These are phyloP conservation scores for Coniochaeta hoffmannii DNA, from an alignment of 2,329 filamentous ascomycete species.

Conservation along the genomic window DNA sequence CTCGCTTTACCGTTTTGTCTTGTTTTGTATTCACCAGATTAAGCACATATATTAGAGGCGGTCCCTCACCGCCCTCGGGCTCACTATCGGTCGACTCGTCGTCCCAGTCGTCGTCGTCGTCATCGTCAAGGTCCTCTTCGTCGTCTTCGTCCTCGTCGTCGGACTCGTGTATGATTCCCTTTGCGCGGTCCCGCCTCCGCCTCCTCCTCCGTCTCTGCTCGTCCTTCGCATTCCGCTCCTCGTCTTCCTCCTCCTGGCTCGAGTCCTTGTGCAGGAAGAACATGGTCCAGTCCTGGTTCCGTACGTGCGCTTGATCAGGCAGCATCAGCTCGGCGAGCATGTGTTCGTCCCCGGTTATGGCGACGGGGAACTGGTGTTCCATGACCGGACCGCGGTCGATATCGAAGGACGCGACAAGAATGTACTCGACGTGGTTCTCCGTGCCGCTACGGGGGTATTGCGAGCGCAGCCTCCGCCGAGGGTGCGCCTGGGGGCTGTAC, in stretches of 20 bases:
- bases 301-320: conserved; percentile 89
- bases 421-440: conserved; percentile 98
- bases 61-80: conserved; percentile 68
- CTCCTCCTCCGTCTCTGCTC: conserved; percentile 43
- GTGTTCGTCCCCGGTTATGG: conserved; percentile 94
- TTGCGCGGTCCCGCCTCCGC: conserved; percentile 38
- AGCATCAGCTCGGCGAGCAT: conserved; percentile 99
- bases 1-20: conserved; percentile 86
- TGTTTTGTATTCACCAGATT: conserved; percentile 98
- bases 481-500: conserved; percentile 42
- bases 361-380: conserved; percentile 94
- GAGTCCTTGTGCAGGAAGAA: conserved; percentile 98
- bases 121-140: conserved; percentile 33
- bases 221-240: conserved; percentile 53
- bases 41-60: conserved; percentile 90
- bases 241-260: conserved; percentile 73
- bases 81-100: conserved; percentile 52
- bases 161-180: conserved; percentile 29
- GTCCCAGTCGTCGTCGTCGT: conserved; percentile 37
- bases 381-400: conserved; percentile 94
- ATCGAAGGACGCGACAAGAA: conserved; percentile 93
- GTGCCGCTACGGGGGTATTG: conserved; percentile 67
- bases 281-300: conserved; percentile 97
- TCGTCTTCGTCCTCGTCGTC: conserved; percentile 38
- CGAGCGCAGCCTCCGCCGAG: conserved; percentile 54